These are phyloP conservation scores for Cynanchum wilfordii DNA, from an alignment of 257 asterid species.

Conservation along the genomic window DNA sequence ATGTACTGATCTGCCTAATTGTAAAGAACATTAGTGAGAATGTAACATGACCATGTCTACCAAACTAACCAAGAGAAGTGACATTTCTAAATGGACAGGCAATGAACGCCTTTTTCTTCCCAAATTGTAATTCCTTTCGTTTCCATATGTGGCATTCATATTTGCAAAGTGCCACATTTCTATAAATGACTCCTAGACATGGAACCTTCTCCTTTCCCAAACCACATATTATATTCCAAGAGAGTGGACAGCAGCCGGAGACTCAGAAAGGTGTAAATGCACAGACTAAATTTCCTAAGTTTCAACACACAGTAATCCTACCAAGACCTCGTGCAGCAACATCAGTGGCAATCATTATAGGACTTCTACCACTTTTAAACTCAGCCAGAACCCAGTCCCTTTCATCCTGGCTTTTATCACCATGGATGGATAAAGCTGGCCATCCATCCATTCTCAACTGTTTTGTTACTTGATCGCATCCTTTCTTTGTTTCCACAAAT, in stretches of 20 bases:
- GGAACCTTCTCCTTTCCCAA: conserved; percentile 53
- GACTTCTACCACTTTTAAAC: conserved; percentile 78
- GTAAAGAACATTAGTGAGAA: too few species aligned
- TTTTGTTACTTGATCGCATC: conserved; percentile 85
- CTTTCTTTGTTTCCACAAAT: conserved; percentile 89
- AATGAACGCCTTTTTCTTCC: not conserved
- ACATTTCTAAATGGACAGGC: not conserved
- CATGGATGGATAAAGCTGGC: conserved; percentile 94
- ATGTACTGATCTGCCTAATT: not conserved
- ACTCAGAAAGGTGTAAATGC: conserved; percentile 42
- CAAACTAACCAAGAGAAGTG: not conserved
- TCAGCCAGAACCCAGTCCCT: conserved; percentile 94
- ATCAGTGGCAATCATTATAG: conserved; percentile 94
- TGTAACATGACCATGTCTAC: not conserved
- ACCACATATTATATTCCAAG: conserved; percentile 60
- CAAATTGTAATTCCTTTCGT: conserved; percentile 1
- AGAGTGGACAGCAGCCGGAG: conserved; percentile 86
- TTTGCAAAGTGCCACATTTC: not conserved
- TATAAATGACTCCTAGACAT: conserved; percentile 16
- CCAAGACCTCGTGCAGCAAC: conserved; percentile 99
- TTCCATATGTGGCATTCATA: not conserved
- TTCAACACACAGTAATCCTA: conserved; percentile 59
- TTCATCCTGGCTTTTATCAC: conserved; percentile 88
- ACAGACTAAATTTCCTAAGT: conserved; percentile 51
- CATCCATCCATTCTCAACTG: conserved; percentile 91